Conservation (phyloP, 2,329 filamentous ascomycete species). For the Aureobasidium mangrovei region DNA sequence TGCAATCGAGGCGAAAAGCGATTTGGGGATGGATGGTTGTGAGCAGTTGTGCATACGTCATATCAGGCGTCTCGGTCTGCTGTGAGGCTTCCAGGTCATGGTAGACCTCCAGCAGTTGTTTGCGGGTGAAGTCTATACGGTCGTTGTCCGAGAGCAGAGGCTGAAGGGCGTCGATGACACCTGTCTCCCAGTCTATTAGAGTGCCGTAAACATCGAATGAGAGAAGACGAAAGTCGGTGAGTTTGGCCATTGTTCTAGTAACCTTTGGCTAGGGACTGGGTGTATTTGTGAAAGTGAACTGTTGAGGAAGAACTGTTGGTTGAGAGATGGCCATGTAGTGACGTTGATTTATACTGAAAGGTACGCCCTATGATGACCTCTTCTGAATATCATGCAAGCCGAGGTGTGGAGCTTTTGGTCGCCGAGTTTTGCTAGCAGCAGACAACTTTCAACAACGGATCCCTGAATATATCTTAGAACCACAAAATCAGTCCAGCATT, state of each 20-base stretch:
- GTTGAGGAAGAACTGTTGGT: too few relatives aligned
- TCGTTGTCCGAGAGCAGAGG: slow-evolving; percentile 38
- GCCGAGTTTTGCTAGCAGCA: too few relatives aligned
- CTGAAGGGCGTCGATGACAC: slow-evolving; percentile 47
- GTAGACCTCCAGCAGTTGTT: slow-evolving; percentile 36
- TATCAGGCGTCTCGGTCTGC: slow-evolving; percentile 4
- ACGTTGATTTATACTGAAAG: too few relatives aligned
- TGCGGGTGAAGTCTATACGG: slow-evolving; percentile 34
- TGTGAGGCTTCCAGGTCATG: slow-evolving; percentile 34
- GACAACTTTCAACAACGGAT: too few relatives aligned
- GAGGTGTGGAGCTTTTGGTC: too few relatives aligned
- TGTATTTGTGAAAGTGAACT: too few relatives aligned
- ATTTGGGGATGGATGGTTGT: background rate
- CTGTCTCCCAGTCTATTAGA: slow-evolving; percentile 68
- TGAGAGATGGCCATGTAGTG: too few relatives aligned
- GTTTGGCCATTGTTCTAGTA: background rate
- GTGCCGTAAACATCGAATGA: slow-evolving; percentile 77
- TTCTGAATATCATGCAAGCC: too few relatives aligned
- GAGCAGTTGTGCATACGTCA: slow-evolving; percentile 1
- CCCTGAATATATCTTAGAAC: too few relatives aligned
- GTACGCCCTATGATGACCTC: too few relatives aligned
- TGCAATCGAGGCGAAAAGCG: background rate
- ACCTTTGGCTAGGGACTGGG: too few relatives aligned
- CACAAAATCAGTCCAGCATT: too few relatives aligned
- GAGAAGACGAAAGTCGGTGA: slow-evolving; percentile 36